These are phyloP conservation scores for Colletotrichum zoysiae DNA, from an alignment of 2,329 filamentous ascomycete species.

Conservation along the genomic window DNA sequence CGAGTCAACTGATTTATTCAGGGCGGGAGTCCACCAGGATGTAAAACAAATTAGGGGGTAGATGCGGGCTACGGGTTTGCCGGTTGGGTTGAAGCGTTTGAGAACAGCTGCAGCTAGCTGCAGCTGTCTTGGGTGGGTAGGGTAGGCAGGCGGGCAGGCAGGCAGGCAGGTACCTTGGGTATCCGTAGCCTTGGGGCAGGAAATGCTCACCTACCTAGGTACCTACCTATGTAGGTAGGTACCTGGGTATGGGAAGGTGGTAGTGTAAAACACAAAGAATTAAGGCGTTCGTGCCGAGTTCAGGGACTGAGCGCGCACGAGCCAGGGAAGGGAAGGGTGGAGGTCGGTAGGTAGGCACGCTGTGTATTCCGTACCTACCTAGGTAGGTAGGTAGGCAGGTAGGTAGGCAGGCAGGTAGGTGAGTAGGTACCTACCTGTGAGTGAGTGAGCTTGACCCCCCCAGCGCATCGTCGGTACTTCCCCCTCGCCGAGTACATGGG, in stretches of 20 bases:
- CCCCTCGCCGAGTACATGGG: conserved; percentile 18
- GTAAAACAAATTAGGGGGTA: neutral
- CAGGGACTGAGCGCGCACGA: conserved; percentile 31
- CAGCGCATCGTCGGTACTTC: conserved; percentile 22
- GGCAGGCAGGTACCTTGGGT: too few species aligned
- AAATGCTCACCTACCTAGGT: too few species aligned
- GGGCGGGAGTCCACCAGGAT: neutral
- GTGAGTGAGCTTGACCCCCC: neutral
- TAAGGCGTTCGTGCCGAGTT: conserved; percentile 34
- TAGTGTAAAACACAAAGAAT: neutral
- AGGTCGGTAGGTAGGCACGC: neutral
- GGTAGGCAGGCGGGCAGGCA: too few species aligned
- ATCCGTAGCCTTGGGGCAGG: too few species aligned
- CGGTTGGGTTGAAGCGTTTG: neutral
- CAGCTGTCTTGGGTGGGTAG: too few species aligned
- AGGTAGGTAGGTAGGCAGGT: neutral
- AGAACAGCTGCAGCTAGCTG: conserved; percentile 11
- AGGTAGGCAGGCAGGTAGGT: neutral
- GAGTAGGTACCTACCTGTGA: too few species aligned
- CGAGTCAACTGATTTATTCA: neutral
- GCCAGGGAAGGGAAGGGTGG: conserved; percentile 8
- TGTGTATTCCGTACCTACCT: too few species aligned
- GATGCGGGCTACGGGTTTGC: conserved; percentile 1
- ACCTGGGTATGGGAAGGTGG: too few species aligned
- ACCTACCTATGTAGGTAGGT: too few species aligned